Percentiles rank a stretch among this genome's conserved stretches.
phyloP scores from a whole-genome alignment of 2,329 filamentous ascomycete species.

The Capronia coronata region DNA sequence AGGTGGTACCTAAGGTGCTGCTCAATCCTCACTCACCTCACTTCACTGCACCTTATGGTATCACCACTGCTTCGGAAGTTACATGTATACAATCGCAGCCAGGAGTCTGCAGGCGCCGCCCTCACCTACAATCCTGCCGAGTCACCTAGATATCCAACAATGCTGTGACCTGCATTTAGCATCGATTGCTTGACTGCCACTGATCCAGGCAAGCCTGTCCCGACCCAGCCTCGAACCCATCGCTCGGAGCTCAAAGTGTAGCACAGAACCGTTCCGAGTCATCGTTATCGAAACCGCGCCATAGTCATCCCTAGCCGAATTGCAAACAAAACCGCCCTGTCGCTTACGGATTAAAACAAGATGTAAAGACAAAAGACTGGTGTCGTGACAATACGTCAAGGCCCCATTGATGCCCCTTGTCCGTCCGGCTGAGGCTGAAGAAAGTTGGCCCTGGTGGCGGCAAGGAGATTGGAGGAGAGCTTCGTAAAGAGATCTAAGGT shows the following conservation, averaged over 20 bases:
- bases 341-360: not conserved
- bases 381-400: conserved; percentile 7
- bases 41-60: too few species aligned
- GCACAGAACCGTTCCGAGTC: too few species aligned
- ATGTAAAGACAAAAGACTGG: conserved; percentile 19
- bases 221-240: too few species aligned
- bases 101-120: not conserved
- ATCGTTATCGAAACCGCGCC: not conserved
- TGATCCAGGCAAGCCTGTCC: not conserved
- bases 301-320: not conserved
- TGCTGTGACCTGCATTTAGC: not conserved
- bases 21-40: too few species aligned
- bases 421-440: conserved; percentile 21
- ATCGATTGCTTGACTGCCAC: not conserved
- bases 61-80: too few species aligned
- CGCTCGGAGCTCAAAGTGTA: not conserved
- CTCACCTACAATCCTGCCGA: not conserved
- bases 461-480: conserved; percentile 25
- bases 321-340: not conserved
- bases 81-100: not conserved
- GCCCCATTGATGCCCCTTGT: conserved; percentile 5
- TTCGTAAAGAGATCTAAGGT: conserved; percentile 10
- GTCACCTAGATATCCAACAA: too few species aligned
- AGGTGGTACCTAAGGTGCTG: too few species aligned
- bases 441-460: conserved; percentile 18